phyloP scores from a whole-genome alignment of 2,329 filamentous ascomycete genomes.

The Curvularia lunata region DNA sequence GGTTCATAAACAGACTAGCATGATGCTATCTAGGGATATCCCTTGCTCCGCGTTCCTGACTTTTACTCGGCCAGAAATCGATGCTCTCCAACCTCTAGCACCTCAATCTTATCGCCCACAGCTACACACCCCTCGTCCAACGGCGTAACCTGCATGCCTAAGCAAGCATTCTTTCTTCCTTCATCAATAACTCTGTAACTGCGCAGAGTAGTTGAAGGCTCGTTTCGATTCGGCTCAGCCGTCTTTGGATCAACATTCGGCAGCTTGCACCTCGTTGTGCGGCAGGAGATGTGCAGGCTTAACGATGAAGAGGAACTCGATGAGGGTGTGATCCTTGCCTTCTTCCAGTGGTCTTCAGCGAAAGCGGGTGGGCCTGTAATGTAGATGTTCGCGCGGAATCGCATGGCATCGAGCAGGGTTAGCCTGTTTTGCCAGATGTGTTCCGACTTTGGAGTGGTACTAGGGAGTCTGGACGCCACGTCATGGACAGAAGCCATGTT shows the following conservation, averaged over 20 bases:
- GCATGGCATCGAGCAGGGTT: slow-evolving; percentile 64
- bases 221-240: slow-evolving; percentile 60
- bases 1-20: neutral
- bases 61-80: slow-evolving; percentile 27
- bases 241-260: slow-evolving; percentile 71
- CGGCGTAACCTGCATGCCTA: slow-evolving; percentile 72
- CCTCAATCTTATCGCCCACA: slow-evolving; percentile 44
- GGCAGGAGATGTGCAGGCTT: slow-evolving; percentile 64
- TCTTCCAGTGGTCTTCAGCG: slow-evolving; percentile 73
- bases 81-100: slow-evolving; percentile 44
- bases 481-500: slow-evolving; percentile 69
- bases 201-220: slow-evolving; percentile 66
- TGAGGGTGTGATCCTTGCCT: slow-evolving; percentile 47
- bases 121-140: slow-evolving; percentile 38
- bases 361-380: slow-evolving; percentile 68
- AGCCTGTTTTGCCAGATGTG: slow-evolving; percentile 50
- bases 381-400: slow-evolving; percentile 77
- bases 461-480: slow-evolving; percentile 63
- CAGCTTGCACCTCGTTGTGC: slow-evolving; percentile 72
- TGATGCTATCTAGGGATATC: neutral
- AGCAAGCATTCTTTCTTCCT: slow-evolving; percentile 64
- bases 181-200: slow-evolving; percentile 66
- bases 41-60: slow-evolving; percentile 1
- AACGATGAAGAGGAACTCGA: slow-evolving; percentile 10
- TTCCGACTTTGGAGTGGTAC: slow-evolving; percentile 44